Conservation (phyloP, 225 moss, liverwort and hornwort genomes). For the Climacium dendroides region DNA sequence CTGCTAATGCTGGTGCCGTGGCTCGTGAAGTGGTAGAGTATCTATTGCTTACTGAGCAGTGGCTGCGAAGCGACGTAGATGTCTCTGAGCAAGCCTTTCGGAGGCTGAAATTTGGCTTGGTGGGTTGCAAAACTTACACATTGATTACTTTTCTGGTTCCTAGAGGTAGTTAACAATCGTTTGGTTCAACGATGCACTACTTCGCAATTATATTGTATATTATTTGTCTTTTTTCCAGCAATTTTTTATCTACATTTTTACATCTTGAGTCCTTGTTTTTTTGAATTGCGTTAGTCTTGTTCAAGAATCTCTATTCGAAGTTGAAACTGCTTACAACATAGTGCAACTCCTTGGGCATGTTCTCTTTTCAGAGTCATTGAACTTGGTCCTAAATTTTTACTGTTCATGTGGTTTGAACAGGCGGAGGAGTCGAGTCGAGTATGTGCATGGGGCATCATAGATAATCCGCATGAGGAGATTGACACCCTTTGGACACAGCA, state of each 20-base stretch:
- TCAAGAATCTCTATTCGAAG: neutral
- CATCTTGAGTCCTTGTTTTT: neutral
- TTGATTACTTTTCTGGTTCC: neutral
- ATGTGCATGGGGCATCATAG: slow-evolving; percentile 32
- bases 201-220: neutral
- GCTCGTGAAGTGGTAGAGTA: slow-evolving; percentile 48
- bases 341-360: neutral
- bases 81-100: slow-evolving; percentile 32
- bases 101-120: slow-evolving; percentile 40
- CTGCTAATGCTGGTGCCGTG: slow-evolving; percentile 11
- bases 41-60: slow-evolving; percentile 32
- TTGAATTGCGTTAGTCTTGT: neutral
- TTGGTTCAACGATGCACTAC: neutral
- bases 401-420: slow-evolving; percentile 7
- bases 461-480: slow-evolving; percentile 33
- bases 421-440: slow-evolving; percentile 31
- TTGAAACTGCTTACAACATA: neutral
- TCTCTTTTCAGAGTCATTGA: neutral
- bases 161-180: neutral
- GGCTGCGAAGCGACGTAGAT: slow-evolving; percentile 45
- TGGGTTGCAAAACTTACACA: neutral
- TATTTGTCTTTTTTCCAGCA: neutral
- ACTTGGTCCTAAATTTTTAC: neutral
- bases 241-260: neutral
- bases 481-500: slow-evolving; percentile 8